phyloP scores from a whole-genome alignment of 805 yeast species.

The Starmerella apis region DNA sequence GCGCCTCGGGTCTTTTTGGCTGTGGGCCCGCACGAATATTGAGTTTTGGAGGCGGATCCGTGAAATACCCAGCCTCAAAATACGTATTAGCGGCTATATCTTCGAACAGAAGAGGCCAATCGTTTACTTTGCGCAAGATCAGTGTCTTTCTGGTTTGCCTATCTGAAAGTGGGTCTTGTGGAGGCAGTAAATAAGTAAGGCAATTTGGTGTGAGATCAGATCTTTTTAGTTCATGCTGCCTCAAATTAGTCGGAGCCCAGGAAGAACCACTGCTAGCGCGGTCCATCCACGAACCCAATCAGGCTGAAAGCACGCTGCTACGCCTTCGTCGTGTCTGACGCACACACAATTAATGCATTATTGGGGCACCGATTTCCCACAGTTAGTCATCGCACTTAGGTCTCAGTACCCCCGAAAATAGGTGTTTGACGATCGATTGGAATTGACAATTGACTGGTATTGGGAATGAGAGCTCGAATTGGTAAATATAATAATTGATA shows the following conservation, averaged over 20 bases:
- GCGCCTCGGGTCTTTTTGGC: conserved; percentile 1
- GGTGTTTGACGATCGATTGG: too few species aligned
- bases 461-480: too few species aligned
- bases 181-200: neutral
- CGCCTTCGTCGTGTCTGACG: too few species aligned
- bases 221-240: neutral
- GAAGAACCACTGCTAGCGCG: neutral
- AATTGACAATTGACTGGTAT: too few species aligned
- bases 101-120: neutral
- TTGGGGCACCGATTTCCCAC: too few species aligned
- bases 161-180: neutral
- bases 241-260: too few species aligned
- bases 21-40: neutral
- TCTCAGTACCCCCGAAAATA: too few species aligned
- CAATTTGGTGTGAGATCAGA: neutral
- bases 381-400: neutral
- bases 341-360: neutral
- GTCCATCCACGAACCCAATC: neutral
- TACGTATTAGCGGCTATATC: neutral
- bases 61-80: neutral
- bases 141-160: neutral
- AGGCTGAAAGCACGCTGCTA: neutral
- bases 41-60: neutral
- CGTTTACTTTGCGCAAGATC: neutral
- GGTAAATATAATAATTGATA: too few species aligned